Evolutionary conservation across 176 grass and related monocot genomes (phyloP).

Genomic region (Rhipidocladum racemiflorum): DNA sequence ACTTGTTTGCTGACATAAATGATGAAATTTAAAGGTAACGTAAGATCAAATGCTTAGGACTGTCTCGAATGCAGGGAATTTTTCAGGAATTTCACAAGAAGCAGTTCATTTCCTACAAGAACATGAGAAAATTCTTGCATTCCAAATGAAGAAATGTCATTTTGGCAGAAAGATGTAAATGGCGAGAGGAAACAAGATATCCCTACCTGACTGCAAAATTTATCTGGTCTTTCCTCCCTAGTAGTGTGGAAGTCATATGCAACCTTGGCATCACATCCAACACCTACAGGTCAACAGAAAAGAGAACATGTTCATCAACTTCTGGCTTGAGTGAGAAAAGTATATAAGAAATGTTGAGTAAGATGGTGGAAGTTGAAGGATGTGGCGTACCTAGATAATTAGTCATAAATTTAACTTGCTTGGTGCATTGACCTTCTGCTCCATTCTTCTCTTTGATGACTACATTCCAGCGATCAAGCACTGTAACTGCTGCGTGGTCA

Average conservation of each 20-base stretch:
- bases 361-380: slow-evolving; percentile 14
- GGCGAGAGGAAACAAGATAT: background rate
- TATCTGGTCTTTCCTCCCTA: slow-evolving; percentile 77
- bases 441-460: slow-evolving; percentile 56
- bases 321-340: slow-evolving; percentile 2
- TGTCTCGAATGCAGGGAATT: background rate
- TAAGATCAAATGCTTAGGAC: background rate
- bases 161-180: background rate
- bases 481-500: slow-evolving; percentile 69
- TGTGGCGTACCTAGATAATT: slow-evolving; percentile 70
- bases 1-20: background rate
- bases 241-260: slow-evolving; percentile 87
- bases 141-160: background rate
- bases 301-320: slow-evolving; percentile 6
- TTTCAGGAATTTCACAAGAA: background rate
- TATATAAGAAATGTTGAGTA: background rate
- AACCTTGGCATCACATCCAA: slow-evolving; percentile 98
- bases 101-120: background rate
- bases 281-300: slow-evolving; percentile 49
- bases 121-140: background rate
- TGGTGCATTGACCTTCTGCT: slow-evolving; percentile 39
- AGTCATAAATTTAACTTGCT: slow-evolving; percentile 87
- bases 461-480: slow-evolving; percentile 92
- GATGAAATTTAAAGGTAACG: background rate
- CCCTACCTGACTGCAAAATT: slow-evolving; percentile 84